Base-by-base conservation (phyloP, 306 rosid genomes). In the Gastrolobium bilobum region DNA sequence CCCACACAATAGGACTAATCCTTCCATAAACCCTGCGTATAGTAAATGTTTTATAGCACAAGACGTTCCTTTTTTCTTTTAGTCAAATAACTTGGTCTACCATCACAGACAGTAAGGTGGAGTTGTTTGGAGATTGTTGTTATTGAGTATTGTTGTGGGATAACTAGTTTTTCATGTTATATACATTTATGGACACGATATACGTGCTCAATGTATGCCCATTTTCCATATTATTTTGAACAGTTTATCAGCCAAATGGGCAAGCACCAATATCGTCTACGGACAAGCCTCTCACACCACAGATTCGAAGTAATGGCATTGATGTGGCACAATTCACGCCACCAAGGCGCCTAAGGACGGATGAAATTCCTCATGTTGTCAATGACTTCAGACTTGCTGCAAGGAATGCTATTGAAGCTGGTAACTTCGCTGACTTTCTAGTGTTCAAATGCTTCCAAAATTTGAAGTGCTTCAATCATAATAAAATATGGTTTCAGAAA, bases 211-310 rank as follows among this genome's bases (percentile, higher is more conserved):
- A n/a, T n/a, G n/a, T n/a, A n/a, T n/a, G n/a, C n/a, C n/a, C n/a
- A n/a, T n/a, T n/a, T n/a, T n/a, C n/a, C 54, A 14, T 52, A n/a
- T 72, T 39, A 56, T 37, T 75, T 42, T 73, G 5, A 8, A 40
- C 77, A 92, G 97, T 0, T 61, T 87, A 66, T 84, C 86, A 82
- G 51, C 86, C 86, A 2, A 77, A 82, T 54, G 86, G 82, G 4
- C 79, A 82, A 63, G 82, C 93, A 58, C 95, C 95, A 10, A 72
- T 92, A 11, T 92, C 97, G 57, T 79, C 84, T 9, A 86, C 91
- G 0, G 87, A 92, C 87, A 89, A 62, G 87, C 80, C 84, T 53
- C 80, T 90, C n/a, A 0, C 81, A 2, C 87, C 90, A 31, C 64
- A 47, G 31, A 2, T 68, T 26, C 51, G 62, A 51, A 2, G 60